Base-by-base conservation (phyloP, 495 filamentous ascomycete species). In the Podospora bellae-mahoneyi region DNA sequence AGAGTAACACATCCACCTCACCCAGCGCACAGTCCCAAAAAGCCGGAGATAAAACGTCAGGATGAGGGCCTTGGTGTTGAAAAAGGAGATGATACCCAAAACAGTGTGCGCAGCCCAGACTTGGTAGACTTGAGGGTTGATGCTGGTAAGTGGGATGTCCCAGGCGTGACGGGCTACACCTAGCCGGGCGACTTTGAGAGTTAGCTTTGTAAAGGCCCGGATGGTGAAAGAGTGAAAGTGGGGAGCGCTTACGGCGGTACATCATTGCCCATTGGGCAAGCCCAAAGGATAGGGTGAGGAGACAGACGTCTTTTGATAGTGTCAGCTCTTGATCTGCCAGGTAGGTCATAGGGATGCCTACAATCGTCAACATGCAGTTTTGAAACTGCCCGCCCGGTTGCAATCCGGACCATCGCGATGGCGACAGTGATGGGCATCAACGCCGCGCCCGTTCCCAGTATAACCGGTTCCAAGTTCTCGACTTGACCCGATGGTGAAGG, bases 1-100 rank as follows among this genome's bases (percentile, higher is more conserved):
- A 0, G 20, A 4, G 61, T 63, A 63, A n/a, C 61, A 28, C 9
- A 32, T 63, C 61, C 10, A 6, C 4, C 61, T 30, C 5, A 63
- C 61, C 61, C 61, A 63, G 61, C 18, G 27, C 4, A 63, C 5
- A 1, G 61, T 63, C 32, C 61, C 61, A 23, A 63, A 63, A 32
- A 63, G 61, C 13, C 61, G 61, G 13, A 63, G 32, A 32, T 39
- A 48, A 48, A 63, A 63, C 10, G 34, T 39, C 32, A 63, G 28
- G 32, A 63, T 20, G 61, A 32, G 34, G 4, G 32, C 61, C 20
- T 63, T 63, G 28, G 34, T 32, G 61, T 27, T 18, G 61, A 63
- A 48, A 32, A 39, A 32, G 61, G 61, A 39, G 30, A 63, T 19
- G 30, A 32, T 32, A 3, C 28, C 61, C 15, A 63, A 15, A 4